A percentile compares a stretch with the other conserved stretches of the same genome.
Evolutionary conservation across 1,284 basidiomycete genomes (phyloP).

Genomic region (Apiotrichum sp.): DNA sequence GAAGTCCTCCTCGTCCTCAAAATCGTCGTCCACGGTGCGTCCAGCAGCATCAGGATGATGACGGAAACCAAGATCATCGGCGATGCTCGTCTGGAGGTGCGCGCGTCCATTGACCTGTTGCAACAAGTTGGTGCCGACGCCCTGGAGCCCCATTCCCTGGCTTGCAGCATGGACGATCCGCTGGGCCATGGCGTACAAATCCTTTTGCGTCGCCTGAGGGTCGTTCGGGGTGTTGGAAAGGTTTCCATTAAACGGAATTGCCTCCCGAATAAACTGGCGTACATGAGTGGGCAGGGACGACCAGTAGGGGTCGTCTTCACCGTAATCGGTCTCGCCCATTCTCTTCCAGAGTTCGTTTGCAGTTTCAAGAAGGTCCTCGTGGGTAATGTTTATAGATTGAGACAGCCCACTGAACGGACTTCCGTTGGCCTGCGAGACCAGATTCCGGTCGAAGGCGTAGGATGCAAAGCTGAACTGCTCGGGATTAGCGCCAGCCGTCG

Average conservation of each 20-base stretch:
- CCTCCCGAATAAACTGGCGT: constrained; percentile 55
- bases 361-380: constrained; percentile 46
- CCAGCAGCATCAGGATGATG: constrained; percentile 47
- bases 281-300: constrained; percentile 54
- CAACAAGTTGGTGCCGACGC: constrained; percentile 39
- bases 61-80: constrained; percentile 51
- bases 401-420: constrained; percentile 27
- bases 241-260: constrained; percentile 48
- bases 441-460: constrained; percentile 16
- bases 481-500: background rate
- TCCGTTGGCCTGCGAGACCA: constrained; percentile 17
- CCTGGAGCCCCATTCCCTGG: constrained; percentile 50
- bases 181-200: constrained; percentile 63
- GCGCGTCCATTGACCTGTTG: constrained; percentile 28
- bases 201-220: constrained; percentile 35
- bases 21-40: constrained; percentile 44
- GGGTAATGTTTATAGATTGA: constrained; percentile 40
- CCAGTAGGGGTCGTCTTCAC: constrained; percentile 56
- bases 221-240: constrained; percentile 27
- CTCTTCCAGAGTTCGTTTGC: constrained; percentile 48
- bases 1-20: constrained; percentile 46
- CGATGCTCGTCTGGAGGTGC: constrained; percentile 33
- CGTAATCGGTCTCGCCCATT: constrained; percentile 47
- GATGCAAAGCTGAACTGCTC: constrained; percentile 18
- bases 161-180: constrained; percentile 55